Conservation (phyloP, 768 basidiomycete species). For the Lactarius indigo region DNA sequence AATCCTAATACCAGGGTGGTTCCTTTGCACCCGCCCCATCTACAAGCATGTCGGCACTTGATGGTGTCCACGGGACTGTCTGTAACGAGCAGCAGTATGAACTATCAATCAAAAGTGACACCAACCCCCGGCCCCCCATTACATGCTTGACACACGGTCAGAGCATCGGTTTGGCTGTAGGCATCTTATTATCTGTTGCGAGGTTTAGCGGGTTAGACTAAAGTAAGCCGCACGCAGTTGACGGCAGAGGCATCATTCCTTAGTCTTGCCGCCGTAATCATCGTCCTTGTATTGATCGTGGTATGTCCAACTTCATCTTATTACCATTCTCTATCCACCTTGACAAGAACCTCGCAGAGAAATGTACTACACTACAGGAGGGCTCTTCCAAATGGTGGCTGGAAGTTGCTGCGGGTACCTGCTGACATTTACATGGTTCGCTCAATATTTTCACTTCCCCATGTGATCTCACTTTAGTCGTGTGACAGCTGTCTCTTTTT, state of each 20-base stretch:
- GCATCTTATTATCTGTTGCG: neutral
- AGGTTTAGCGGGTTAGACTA: neutral
- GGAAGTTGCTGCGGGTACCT: slow-evolving; percentile 35
- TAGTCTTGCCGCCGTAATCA: neutral
- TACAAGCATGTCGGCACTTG: neutral
- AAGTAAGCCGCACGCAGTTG: slow-evolving; percentile 31
- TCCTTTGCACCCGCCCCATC: neutral
- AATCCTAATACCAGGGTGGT: neutral
- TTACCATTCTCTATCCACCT: neutral
- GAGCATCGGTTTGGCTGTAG: slow-evolving; percentile 38
- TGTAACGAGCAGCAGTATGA: slow-evolving; percentile 5
- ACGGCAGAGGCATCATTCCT: slow-evolving; percentile 34
- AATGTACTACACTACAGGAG: slow-evolving; percentile 15
- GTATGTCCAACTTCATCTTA: slow-evolving; percentile 12
- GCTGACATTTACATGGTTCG: slow-evolving; percentile 42
- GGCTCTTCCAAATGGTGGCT: neutral
- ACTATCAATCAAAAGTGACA: neutral
- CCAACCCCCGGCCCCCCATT: slow-evolving; percentile 6
- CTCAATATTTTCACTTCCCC: neutral
- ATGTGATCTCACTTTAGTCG: slow-evolving; percentile 18
- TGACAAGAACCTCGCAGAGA: slow-evolving; percentile 10
- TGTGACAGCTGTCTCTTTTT: slow-evolving; percentile 29
- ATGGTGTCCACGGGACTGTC: slow-evolving; percentile 12
- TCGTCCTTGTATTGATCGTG: slow-evolving; percentile 4
- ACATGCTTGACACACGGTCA: slow-evolving; percentile 35